Evolutionary conservation across 192 early-diverging fungal species (phyloP), one percentile per base, ranked within the genome.

Genomic region (Entomortierella beljakovae): DNA sequence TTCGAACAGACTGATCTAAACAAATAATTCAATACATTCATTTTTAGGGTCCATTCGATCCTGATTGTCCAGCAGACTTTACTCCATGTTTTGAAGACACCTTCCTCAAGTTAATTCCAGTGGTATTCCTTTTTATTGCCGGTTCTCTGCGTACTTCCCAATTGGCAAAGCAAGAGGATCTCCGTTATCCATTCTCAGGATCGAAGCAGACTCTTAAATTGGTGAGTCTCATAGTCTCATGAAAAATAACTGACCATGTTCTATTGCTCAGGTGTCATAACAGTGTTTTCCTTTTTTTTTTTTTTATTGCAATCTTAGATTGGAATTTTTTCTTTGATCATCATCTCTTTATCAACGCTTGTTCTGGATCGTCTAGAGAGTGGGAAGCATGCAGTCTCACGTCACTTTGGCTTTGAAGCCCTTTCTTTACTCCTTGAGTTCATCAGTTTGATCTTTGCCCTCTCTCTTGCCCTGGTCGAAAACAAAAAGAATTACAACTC

Each of bases 11-110:
- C 29, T 48, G 6, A 46, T 46, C 6, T 16, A 46, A 46, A 46
- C 20, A 2, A 38, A 13, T 15, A 46, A 46, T 16, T 11, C 6
- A 46, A 11, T 46, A 46, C 20, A 20, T 4, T 11, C 4, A 22
- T 16, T 31, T 11, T 38, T 82, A 83, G 82, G 82, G 82, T 16
- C 82, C 82, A 6, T 68, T 71, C 33, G 63, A 80, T 51, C 65
- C 70, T 18, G 55, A 69, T 1, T 80, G 82, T 32, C 49, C 70
- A 6, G 55, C 64, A 11, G 82, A 83, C 57, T 74, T 83, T 34
- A 80, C 82, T 15, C 71, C 82, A 6, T 83, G 82, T 61, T 83
- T 83, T 48, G 82, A 83, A 31, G 82, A 83, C 56, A 80, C 70
- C 0, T 34, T 68, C 8, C 28, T 77, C 5, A 48, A 42, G 16